phyloP scores from a whole-genome alignment of 208 protist species.

The Porcisia deanei region DNA sequence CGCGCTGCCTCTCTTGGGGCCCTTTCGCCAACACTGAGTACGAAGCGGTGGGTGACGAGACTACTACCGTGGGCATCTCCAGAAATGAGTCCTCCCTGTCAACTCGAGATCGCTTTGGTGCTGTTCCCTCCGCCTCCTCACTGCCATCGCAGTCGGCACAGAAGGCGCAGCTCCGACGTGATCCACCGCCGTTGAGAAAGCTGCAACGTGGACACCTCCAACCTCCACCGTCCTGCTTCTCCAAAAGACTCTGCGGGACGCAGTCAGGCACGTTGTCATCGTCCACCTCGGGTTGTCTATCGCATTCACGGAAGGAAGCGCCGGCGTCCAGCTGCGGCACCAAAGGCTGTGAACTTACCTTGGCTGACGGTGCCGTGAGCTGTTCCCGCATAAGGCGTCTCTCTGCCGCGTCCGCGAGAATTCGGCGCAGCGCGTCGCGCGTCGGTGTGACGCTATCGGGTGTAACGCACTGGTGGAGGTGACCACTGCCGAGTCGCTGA shows the following conservation, averaged over 20 bases:
- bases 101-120: neutral
- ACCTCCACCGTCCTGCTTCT: neutral
- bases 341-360: neutral
- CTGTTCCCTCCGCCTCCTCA: neutral
- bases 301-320: neutral
- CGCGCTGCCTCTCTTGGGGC: neutral
- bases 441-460: conserved; percentile 8
- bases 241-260: conserved; percentile 15
- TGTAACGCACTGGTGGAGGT: neutral
- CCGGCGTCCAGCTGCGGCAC: neutral
- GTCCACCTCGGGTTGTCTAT: neutral
- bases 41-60: neutral
- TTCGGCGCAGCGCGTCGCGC: conserved; percentile 18
- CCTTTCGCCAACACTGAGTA: neutral
- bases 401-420: conserved; percentile 23
- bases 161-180: conserved; percentile 20
- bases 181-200: conserved; percentile 24
- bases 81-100: neutral
- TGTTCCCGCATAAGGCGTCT: neutral
- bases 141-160: conserved; percentile 25
- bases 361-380: neutral
- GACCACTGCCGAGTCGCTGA: conserved; percentile 13
- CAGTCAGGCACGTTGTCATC: conserved; percentile 21
- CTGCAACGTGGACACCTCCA: conserved; percentile 40
- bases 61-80: neutral